These are phyloP conservation scores for Kazachstania africana DNA, from an alignment of 805 yeast genomes.

Conservation along the genomic window DNA sequence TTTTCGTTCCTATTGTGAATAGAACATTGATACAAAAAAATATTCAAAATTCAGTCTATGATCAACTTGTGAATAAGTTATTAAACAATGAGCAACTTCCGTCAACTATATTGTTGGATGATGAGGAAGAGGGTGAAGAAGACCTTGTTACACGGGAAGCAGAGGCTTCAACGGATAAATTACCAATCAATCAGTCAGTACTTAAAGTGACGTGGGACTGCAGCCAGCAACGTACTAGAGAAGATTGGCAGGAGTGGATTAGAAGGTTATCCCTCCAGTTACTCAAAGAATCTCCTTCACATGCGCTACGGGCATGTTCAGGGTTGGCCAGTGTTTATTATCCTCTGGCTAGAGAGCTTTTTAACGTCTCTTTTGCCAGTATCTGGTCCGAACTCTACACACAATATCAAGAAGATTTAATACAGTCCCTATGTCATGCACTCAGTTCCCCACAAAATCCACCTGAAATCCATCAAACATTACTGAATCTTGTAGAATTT, in stretches of 20 bases:
- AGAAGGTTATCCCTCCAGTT: conserved; percentile 71
- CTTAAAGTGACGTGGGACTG: conserved; percentile 85
- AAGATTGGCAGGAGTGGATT: conserved; percentile 97
- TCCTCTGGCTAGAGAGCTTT: conserved; percentile 77
- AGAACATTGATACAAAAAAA: conserved; percentile 46
- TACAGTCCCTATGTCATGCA: conserved; percentile 73
- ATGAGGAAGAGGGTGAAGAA: conserved; percentile 24
- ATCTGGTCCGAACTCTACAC: conserved; percentile 88
- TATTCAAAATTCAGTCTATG: conserved; percentile 58
- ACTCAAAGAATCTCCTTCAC: conserved; percentile 83
- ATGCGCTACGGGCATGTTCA: conserved; percentile 84
- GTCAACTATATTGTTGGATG: conserved; percentile 47
- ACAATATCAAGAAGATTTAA: conserved; percentile 80
- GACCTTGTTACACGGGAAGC: conserved; percentile 21
- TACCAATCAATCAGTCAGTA: conserved; percentile 52
- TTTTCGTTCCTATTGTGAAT: conserved; percentile 70
- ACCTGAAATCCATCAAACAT: conserved; percentile 84
- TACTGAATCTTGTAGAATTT: conserved; percentile 81
- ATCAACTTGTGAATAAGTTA: conserved; percentile 62
- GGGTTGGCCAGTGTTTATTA: conserved; percentile 73
- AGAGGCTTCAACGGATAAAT: conserved; percentile 43
- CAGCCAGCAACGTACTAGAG: conserved; percentile 74
- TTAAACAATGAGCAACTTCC: conserved; percentile 77
- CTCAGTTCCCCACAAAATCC: conserved; percentile 81
- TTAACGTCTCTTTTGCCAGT: conserved; percentile 85